Base-by-base conservation (phyloP, 2,329 filamentous ascomycete genomes). In the Magnaporthiopsis rhizophila region DNA sequence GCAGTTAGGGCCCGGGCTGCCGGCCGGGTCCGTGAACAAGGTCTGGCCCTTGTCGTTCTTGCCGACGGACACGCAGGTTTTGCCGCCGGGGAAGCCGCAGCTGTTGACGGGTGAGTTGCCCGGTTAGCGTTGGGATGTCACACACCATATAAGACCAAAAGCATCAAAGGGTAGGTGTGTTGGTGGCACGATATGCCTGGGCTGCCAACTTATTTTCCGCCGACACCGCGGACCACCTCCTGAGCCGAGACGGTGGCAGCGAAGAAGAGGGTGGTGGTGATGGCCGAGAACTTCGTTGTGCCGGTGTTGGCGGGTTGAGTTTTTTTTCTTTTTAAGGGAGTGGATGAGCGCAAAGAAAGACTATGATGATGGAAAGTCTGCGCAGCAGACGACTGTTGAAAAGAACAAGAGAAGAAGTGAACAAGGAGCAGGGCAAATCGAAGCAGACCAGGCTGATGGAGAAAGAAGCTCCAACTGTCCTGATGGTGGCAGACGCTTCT, bases 401-500 rank as follows among this genome's bases (percentile, higher is more conserved):
- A 15, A 45, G n/a, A 45, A 60, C 6, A n/a, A 45, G n/a, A n/a
- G 12, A 24, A 60, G 32, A 60, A 60, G 9, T 26, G 28, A 21
- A 61, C 45, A 53, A 53, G 45, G 45, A n/a, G 45, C 18, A 26
- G 4, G 26, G 34, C 12, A n/a, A 61, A 45, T 34, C 6, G 34
- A 61, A 61, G 59, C 59, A 61, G 59, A 61, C 59, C 59, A 45
- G 59, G 59, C 59, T 61, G 59, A 24, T 61, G 59, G 59, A 60
- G 30, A 61, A 38, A 61, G 34, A 61, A 28, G 45, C 45, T 53
- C 21, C 3, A 9, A n/a, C 18, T 53, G 45, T 21, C 21, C 5
- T 53, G 45, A n/a, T 53, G 45, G n/a, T 9, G 21, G 45, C 21
- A 53, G 45, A n/a, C 18, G 7, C 45, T 21, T 7, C 18, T n/a